Conservation (phyloP, 1,284 basidiomycete genomes). For the Omphalotus olearius region DNA sequence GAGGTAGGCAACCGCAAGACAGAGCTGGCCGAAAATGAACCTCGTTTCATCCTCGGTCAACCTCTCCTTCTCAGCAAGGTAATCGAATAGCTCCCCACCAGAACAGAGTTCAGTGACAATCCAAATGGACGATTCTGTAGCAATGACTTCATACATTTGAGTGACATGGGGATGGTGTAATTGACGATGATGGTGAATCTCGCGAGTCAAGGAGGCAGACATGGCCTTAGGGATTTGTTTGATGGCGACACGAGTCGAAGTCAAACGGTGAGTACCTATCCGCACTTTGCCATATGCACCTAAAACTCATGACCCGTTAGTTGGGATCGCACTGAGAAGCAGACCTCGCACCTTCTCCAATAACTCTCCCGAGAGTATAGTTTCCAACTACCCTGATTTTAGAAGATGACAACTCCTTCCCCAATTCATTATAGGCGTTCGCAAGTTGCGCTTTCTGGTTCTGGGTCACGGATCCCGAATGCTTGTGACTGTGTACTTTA, state of each 20-base stretch:
- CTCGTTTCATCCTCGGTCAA: constrained; percentile 81
- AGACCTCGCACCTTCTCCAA: constrained; percentile 81
- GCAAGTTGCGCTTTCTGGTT: constrained; percentile 85
- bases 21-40: constrained; percentile 90
- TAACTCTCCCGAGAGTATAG: constrained; percentile 92
- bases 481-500: constrained; percentile 49
- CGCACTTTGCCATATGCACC: constrained; percentile 93
- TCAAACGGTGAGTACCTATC: constrained; percentile 88
- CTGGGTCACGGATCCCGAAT: constrained; percentile 62
- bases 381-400: constrained; percentile 92
- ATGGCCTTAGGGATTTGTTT: constrained; percentile 96
- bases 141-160: constrained; percentile 96
- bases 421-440: constrained; percentile 94
- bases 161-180: constrained; percentile 94
- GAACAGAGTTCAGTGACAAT: constrained; percentile 96
- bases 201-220: constrained; percentile 87
- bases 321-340: not conserved
- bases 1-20: constrained; percentile 90
- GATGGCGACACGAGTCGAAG: constrained; percentile 87
- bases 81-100: constrained; percentile 96
- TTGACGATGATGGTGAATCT: constrained; percentile 97
- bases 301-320: constrained; percentile 25
- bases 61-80: constrained; percentile 91
- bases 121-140: constrained; percentile 94
- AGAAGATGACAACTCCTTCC: constrained; percentile 87